phyloP scores from a whole-genome alignment of 768 basidiomycete species.

The Lepiota venenata region DNA sequence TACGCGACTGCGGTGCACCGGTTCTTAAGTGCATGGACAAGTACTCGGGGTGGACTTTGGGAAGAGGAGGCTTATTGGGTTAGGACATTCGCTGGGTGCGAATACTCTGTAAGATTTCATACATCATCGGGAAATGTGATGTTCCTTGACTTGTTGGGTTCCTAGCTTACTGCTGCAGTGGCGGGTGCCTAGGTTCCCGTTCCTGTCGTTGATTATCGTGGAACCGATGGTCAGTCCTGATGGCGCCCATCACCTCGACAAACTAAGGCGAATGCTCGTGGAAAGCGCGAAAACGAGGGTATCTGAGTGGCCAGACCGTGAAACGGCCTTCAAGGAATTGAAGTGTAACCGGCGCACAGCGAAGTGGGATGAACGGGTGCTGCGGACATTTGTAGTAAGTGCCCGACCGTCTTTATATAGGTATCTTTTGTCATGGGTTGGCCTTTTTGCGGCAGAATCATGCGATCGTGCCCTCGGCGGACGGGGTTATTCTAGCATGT shows the following conservation, averaged over 20 bases:
- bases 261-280: constrained; percentile 41
- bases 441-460: constrained; percentile 31
- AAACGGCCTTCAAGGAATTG: constrained; percentile 15
- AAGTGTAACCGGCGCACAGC: constrained; percentile 20
- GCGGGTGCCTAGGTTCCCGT: constrained; percentile 40
- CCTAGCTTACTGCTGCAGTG: constrained; percentile 51
- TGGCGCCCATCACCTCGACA: constrained; percentile 37
- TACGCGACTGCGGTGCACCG: constrained; percentile 58
- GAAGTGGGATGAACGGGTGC: constrained; percentile 53
- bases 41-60: constrained; percentile 43
- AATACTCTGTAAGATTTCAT: constrained; percentile 52
- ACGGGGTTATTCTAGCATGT: constrained; percentile 48
- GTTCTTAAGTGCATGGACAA: constrained; percentile 40
- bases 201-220: constrained; percentile 52
- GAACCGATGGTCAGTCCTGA: constrained; percentile 62
- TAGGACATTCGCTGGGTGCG: constrained; percentile 69
- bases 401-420: neutral
- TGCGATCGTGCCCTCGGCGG: constrained; percentile 37
- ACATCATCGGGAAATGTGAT: neutral
- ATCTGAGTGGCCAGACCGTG: constrained; percentile 48
- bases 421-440: neutral
- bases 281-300: constrained; percentile 45
- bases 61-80: constrained; percentile 50
- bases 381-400: constrained; percentile 50
- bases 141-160: neutral